phyloP scores from a whole-genome alignment of 225 moss, liverwort and hornwort species.

The Asterella californica region DNA sequence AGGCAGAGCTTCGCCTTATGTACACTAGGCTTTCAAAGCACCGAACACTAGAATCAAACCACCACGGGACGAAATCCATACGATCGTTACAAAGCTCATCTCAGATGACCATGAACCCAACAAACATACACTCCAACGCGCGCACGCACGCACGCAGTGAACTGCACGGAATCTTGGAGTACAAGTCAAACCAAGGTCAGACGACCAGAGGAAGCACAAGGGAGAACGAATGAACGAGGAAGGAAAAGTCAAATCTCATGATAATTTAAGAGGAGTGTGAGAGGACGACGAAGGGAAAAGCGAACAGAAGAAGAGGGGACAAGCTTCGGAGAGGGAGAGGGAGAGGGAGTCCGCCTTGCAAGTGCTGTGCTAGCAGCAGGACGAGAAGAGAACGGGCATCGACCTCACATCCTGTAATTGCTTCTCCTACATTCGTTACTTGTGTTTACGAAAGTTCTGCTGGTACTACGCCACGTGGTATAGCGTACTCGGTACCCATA shows the following conservation, averaged over 20 bases:
- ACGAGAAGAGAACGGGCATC: conserved; percentile 9
- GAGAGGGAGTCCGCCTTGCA: neutral
- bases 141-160: neutral
- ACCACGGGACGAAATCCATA: neutral
- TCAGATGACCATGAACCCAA: neutral
- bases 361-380: neutral
- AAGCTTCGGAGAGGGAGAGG: neutral
- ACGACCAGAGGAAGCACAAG: neutral
- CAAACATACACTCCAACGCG: neutral
- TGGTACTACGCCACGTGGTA: neutral
- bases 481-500: neutral
- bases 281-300: neutral
- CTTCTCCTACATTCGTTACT: neutral
- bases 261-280: too few species aligned
- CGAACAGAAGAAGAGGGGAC: neutral
- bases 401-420: neutral
- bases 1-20: neutral
- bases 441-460: neutral
- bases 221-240: neutral
- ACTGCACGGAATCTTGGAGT: conserved; percentile 5
- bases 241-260: neutral
- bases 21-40: neutral
- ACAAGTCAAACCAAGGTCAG: neutral
- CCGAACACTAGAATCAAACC: neutral
- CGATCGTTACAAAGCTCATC: neutral